phyloP scores from a whole-genome alignment of 306 rosid genomes.

The Cicer chorassanicum region DNA sequence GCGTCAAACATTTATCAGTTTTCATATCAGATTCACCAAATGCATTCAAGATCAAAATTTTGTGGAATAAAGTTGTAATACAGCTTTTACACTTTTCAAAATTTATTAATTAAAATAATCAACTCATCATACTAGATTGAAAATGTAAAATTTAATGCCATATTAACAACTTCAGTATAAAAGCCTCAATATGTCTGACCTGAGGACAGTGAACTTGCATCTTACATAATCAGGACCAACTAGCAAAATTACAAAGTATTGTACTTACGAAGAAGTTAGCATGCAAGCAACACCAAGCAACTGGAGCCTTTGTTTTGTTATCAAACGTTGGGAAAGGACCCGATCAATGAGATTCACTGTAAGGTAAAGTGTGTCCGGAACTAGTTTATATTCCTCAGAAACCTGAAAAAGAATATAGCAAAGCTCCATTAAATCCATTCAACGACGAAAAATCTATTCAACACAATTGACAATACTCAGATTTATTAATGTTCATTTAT shows the following conservation, averaged over 20 bases:
- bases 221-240: slow-evolving; percentile 15
- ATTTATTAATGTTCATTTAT: background rate
- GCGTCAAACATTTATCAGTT: background rate
- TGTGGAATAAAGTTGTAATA: background rate
- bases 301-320: slow-evolving; percentile 76
- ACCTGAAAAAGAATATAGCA: slow-evolving; percentile 62
- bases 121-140: too few relatives aligned
- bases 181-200: too few relatives aligned
- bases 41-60: background rate
- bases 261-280: slow-evolving; percentile 93
- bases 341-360: slow-evolving; percentile 89
- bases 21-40: background rate
- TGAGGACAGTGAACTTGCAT: background rate
- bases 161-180: too few relatives aligned
- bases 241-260: slow-evolving; percentile 15
- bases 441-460: slow-evolving; percentile 17
- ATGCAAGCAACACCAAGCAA: slow-evolving; percentile 86
- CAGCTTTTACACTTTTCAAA: background rate
- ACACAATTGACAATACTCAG: slow-evolving; percentile 4
- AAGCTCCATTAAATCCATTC: slow-evolving; percentile 33
- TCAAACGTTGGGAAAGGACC: slow-evolving; percentile 66
- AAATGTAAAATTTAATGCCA: too few relatives aligned
- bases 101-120: too few relatives aligned
- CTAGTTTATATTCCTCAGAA: slow-evolving; percentile 83
- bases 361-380: slow-evolving; percentile 92